Base-by-base conservation (phyloP, 371 early-diverging fungal genomes). In the Mortierella sp. region DNA sequence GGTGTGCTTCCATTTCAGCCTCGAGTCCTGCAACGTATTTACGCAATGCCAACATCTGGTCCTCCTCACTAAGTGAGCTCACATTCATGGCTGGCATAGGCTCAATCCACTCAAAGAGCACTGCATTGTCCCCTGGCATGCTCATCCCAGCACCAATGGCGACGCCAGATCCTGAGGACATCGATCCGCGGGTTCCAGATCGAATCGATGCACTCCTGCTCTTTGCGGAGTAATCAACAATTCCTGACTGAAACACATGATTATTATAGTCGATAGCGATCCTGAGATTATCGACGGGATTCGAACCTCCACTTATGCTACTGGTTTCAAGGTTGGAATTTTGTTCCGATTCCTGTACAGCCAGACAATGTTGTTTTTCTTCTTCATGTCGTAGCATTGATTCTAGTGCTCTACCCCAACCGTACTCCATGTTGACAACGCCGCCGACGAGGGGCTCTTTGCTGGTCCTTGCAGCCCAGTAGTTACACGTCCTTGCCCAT, bases 381-480 rank as follows among this genome's bases (percentile, higher is more conserved):
- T 77, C 72, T 16, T 71, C 77, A 24, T 63, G 68, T 32, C 43
- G 22, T 0, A 69, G 39, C 45, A 54, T 28, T 1, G 37, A 22
- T 18, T 90, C 86, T 35, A 90, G 84, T 9, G 91, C 88, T 39
- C 86, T 86, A 51, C 92, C 90, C 97, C 97, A 97, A 1, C 98
- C 98, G 69, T 95, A 97, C 72, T 97, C 97, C 77, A 93, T 88
- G 71, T 93, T 96, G 62, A 93, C 88, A 4, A 95, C 91, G 43
- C 94, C 94, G 35, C 96, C 96, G 11, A 88, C 83, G 66, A 97
- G 77, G 1, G 97, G 97, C 70, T 95, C 96, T 78, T 94, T 95
- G 68, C 93, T 93, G 65, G 91, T 90, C 35, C 96, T 84, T 14
- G 97, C 96, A 3, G 97, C 96, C 97, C 97, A 97, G 72, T 93